Conservation (phyloP, 495 filamentous ascomycete species). For the Penicillium herquei region DNA sequence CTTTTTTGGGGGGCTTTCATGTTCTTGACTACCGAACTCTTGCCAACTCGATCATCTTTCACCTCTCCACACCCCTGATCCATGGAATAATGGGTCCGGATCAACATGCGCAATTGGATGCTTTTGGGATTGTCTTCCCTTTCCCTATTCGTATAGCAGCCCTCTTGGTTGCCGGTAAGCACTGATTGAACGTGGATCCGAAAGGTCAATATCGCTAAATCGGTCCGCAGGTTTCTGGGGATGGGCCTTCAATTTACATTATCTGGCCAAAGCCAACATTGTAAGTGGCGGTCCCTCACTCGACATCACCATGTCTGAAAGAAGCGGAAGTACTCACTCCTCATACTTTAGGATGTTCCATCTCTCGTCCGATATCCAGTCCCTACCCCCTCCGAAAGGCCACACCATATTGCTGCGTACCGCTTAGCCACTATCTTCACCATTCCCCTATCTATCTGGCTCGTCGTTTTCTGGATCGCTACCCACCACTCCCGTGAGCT, state of each 20-base stretch:
- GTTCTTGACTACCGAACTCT: too few relatives aligned
- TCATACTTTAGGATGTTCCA: slow-evolving; percentile 64
- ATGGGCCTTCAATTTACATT: slow-evolving; percentile 85
- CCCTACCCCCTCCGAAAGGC: slow-evolving; percentile 56
- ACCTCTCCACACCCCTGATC: slow-evolving; percentile 16
- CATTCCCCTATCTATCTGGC: slow-evolving; percentile 62
- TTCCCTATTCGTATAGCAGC: slow-evolving; percentile 80
- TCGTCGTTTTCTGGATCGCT: slow-evolving; percentile 77
- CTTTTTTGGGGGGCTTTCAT: neutral
- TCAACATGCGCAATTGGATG: slow-evolving; percentile 77
- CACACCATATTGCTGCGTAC: slow-evolving; percentile 79
- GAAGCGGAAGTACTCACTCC: neutral
- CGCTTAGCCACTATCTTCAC: slow-evolving; percentile 75
- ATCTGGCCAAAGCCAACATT: slow-evolving; percentile 69
- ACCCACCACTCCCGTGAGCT: slow-evolving; percentile 64
- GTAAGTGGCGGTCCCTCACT: slow-evolving; percentile 38
- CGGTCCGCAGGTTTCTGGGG: slow-evolving; percentile 72
- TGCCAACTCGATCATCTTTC: neutral
- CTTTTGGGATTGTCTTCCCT: slow-evolving; percentile 81
- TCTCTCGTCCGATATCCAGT: slow-evolving; percentile 75
- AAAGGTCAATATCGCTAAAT: neutral
- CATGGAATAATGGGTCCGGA: slow-evolving; percentile 73
- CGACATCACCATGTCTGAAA: neutral
- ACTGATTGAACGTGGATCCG: neutral
- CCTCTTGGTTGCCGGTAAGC: slow-evolving; percentile 72